Evolutionary conservation across 768 basidiomycete species (phyloP).

Genomic region (Pleurotus citrinopileatus): DNA sequence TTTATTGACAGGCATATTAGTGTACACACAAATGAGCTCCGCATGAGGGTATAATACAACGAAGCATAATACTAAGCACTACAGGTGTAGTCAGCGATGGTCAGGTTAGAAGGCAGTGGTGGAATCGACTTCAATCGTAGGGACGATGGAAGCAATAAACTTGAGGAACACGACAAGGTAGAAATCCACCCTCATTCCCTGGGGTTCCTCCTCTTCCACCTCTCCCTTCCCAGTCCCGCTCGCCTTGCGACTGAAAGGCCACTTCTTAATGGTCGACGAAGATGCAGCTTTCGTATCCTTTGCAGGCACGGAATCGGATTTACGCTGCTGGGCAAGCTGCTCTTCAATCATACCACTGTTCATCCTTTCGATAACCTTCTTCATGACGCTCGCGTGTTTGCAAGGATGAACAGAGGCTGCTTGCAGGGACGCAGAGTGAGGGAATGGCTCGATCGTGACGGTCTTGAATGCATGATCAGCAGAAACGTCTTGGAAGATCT

Average conservation of each 20-base stretch:
- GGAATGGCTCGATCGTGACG: slow-evolving; percentile 97
- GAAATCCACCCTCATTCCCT: slow-evolving; percentile 96
- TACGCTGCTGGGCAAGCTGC: slow-evolving; percentile 68
- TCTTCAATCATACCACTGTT: slow-evolving; percentile 84
- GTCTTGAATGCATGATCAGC: slow-evolving; percentile 98
- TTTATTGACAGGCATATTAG: slow-evolving; percentile 4
- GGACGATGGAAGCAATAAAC: slow-evolving; percentile 97
- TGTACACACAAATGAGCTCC: slow-evolving; percentile 13
- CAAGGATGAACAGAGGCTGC: slow-evolving; percentile 96
- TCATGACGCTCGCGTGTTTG: slow-evolving; percentile 99
- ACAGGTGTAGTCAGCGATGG: background rate
- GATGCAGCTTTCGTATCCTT: slow-evolving; percentile 40
- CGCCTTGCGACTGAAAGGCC: slow-evolving; percentile 76
- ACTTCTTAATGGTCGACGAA: slow-evolving; percentile 67
- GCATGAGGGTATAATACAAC: slow-evolving; percentile 1
- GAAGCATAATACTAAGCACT: background rate
- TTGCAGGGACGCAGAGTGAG: slow-evolving; percentile 83
- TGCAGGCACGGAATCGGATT: slow-evolving; percentile 27
- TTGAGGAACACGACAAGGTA: slow-evolving; percentile 98
- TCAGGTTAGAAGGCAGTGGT: slow-evolving; percentile 64
- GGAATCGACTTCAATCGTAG: slow-evolving; percentile 98
- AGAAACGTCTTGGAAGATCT: slow-evolving; percentile 97
- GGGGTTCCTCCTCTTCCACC: slow-evolving; percentile 67
- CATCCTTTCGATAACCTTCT: slow-evolving; percentile 99
- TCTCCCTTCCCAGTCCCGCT: slow-evolving; percentile 58